Percentiles rank a stretch among this genome's conserved stretches.
These are phyloP conservation scores for Rachicladosporium sp. DNA, from an alignment of 2,329 filamentous ascomycete species.

Conservation along the genomic window DNA sequence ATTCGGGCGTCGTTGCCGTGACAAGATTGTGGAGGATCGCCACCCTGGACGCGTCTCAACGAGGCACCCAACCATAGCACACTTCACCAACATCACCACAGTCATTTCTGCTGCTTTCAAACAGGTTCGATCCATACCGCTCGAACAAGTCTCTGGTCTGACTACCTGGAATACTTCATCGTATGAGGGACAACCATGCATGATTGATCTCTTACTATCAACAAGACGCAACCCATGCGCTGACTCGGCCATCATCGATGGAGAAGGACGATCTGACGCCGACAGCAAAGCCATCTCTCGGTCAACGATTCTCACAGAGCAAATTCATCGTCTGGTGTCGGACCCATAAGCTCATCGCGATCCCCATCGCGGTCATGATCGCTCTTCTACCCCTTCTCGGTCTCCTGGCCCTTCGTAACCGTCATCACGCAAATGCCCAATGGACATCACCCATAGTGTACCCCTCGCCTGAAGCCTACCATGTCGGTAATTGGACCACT, in stretches of 20 bases:
- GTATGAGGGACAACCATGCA: too few relatives aligned
- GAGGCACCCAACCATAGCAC: too few relatives aligned
- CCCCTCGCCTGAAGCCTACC: slow-evolving; percentile 21
- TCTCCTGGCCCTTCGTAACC: slow-evolving; percentile 16
- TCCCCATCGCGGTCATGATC: slow-evolving; percentile 12
- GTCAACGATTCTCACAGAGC: slow-evolving; percentile 3
- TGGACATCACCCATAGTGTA: slow-evolving; percentile 18
- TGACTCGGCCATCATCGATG: not conserved
- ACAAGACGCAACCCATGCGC: too few relatives aligned
- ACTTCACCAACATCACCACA: too few relatives aligned
- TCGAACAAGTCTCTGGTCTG: too few relatives aligned
- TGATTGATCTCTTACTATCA: too few relatives aligned
- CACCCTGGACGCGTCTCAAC: too few relatives aligned
- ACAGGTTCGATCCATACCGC: too few relatives aligned
- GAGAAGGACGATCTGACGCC: slow-evolving; percentile 4
- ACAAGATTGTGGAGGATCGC: too few relatives aligned
- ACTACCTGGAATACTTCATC: too few relatives aligned
- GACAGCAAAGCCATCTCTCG: not conserved
- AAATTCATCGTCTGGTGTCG: slow-evolving; percentile 11
- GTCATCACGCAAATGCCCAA: slow-evolving; percentile 12
- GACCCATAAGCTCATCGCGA: slow-evolving; percentile 14
- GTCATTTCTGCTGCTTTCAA: too few relatives aligned
- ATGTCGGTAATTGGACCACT: slow-evolving; percentile 21
- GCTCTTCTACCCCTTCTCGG: slow-evolving; percentile 19
- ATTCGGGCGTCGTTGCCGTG: too few relatives aligned